A percentile compares a stretch with the other conserved stretches of the same genome.
These are phyloP conservation scores for Flaveria robusta DNA, from an alignment of 129 eudicot genomes.

Conservation along the genomic window DNA sequence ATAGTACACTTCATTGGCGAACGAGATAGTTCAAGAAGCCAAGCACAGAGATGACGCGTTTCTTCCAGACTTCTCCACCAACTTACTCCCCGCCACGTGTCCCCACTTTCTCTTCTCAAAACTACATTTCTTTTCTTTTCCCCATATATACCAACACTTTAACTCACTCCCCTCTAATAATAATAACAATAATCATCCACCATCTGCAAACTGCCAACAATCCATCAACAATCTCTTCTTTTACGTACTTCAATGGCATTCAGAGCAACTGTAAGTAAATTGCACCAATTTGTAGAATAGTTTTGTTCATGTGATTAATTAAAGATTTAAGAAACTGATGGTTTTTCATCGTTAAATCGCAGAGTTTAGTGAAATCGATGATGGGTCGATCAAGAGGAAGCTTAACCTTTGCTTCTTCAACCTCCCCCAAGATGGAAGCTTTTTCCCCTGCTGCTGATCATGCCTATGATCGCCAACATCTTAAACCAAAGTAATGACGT, in stretches of 20 bases:
- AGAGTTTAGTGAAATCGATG: constrained; percentile 50
- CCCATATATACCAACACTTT: background rate
- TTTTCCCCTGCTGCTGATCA: background rate
- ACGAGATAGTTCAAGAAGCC: constrained; percentile 23
- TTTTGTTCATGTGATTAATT: background rate
- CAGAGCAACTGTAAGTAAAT: constrained; percentile 44
- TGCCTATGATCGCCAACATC: background rate
- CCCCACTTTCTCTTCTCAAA: background rate
- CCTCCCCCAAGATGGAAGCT: constrained; percentile 46
- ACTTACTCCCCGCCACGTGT: background rate
- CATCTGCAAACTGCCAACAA: background rate
- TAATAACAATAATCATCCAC: no score
- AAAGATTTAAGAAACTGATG: background rate
- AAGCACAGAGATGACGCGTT: constrained; percentile 31
- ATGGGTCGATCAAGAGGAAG: constrained; percentile 31
- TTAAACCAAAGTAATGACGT: constrained; percentile 17
- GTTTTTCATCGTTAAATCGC: background rate
- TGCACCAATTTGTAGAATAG: background rate
- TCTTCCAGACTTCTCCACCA: constrained; percentile 35
- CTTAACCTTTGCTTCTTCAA: constrained; percentile 49
- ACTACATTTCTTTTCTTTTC: background rate
- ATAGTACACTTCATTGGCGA: background rate
- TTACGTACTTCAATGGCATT: constrained; percentile 46
- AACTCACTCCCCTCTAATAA: no score
- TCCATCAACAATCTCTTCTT: background rate